Evolutionary conservation across 148 eudicot species (phyloP).

Genomic region (Fagopyrum homotropicum): DNA sequence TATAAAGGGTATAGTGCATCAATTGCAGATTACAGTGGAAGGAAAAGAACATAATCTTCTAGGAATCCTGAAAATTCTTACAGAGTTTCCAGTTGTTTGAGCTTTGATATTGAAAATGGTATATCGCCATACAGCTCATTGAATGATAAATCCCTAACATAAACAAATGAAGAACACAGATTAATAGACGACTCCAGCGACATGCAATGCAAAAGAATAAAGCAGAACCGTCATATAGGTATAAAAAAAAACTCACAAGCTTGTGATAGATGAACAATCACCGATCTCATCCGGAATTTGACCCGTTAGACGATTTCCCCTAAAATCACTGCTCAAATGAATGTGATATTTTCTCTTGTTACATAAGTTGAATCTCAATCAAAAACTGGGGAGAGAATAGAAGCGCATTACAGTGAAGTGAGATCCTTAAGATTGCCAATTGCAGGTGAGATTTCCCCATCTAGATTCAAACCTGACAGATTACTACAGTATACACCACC

Average conservation of each 20-base stretch:
- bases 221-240: neutral
- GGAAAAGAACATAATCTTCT: constrained; percentile 1
- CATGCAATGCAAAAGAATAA: neutral
- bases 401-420: constrained; percentile 47
- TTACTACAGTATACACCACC: constrained; percentile 41
- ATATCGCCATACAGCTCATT: constrained; percentile 82
- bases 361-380: neutral
- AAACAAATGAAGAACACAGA: neutral
- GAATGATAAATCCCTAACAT: constrained; percentile 73
- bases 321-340: constrained; percentile 59
- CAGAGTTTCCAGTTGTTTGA: constrained; percentile 77
- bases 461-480: constrained; percentile 87
- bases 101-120: constrained; percentile 87
- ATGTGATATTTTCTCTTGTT: neutral
- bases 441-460: constrained; percentile 89
- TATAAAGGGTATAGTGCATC: neutral
- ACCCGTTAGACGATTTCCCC: constrained; percentile 73
- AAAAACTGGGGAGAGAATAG: neutral
- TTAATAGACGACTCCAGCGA: neutral
- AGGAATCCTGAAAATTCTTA: constrained; percentile 26
- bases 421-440: constrained; percentile 76
- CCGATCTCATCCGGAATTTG: constrained; percentile 99
- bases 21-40: neutral
- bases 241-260: constrained; percentile 49
- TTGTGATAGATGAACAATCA: constrained; percentile 59